phyloP scores from a whole-genome alignment of 2,329 filamentous ascomycete species.

The Neoscytalidium dimidiatum region DNA sequence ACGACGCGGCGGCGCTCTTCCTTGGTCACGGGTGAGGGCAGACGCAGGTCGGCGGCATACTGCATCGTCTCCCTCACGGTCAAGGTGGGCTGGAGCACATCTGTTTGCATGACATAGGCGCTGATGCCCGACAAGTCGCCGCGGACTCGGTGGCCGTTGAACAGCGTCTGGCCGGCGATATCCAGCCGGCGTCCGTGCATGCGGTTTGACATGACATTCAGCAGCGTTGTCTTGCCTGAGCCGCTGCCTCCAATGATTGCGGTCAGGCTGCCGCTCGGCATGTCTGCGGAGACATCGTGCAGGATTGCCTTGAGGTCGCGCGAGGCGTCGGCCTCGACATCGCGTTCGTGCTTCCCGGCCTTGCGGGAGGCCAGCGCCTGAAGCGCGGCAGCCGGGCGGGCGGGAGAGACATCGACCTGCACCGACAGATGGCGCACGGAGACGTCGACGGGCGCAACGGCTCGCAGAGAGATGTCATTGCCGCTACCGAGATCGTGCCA shows the following conservation, averaged over 20 bases:
- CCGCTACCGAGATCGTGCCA: conserved; percentile 18
- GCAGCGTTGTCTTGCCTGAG: conserved; percentile 60
- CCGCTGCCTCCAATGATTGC: conserved; percentile 76
- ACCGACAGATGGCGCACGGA: conserved; percentile 58
- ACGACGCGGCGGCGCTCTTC: conserved; percentile 65
- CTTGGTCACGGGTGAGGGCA: conserved; percentile 63
- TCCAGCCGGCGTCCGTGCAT: conserved; percentile 59
- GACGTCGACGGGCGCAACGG: conserved; percentile 59
- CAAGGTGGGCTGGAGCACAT: conserved; percentile 70
- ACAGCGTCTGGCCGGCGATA: conserved; percentile 57
- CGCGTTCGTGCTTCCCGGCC: conserved; percentile 26
- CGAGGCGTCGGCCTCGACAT: conserved; percentile 18
- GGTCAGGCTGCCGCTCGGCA: conserved; percentile 67
- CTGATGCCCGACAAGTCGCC: conserved; percentile 51
- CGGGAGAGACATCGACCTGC: conserved; percentile 60
- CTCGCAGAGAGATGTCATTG: conserved; percentile 42
- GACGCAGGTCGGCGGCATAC: conserved; percentile 71
- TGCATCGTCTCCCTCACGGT: conserved; percentile 74
- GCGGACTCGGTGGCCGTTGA: conserved; percentile 53
- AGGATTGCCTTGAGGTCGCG: conserved; percentile 55
- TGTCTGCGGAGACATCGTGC: conserved; percentile 63
- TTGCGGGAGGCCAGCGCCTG: conserved; percentile 29
- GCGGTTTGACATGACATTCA: conserved; percentile 72
- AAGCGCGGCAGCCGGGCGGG: conserved; percentile 8
- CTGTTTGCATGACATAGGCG: conserved; percentile 76